These are phyloP conservation scores for Zygoascus ofunaensis DNA, from an alignment of 805 yeast genomes.

Conservation along the genomic window DNA sequence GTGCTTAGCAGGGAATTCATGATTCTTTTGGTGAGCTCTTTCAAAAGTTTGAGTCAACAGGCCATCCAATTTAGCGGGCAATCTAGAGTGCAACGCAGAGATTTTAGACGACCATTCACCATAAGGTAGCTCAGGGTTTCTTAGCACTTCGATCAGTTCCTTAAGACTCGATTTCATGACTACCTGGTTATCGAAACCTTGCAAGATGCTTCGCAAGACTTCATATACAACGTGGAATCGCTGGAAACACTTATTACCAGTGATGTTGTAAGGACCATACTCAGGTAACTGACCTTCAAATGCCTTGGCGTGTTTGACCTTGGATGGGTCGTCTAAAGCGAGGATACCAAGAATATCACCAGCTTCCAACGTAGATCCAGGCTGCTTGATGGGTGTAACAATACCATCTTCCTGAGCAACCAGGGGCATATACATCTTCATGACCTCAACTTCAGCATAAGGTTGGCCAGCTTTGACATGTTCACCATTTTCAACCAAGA, in stretches of 20 bases:
- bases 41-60: constrained; percentile 56
- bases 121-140: constrained; percentile 77
- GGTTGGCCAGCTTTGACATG: constrained; percentile 87
- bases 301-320: constrained; percentile 93
- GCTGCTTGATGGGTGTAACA: constrained; percentile 89
- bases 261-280: constrained; percentile 70
- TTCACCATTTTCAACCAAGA: constrained; percentile 90
- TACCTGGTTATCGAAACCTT: constrained; percentile 93
- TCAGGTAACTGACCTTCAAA: constrained; percentile 91
- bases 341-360: constrained; percentile 96
- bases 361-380: constrained; percentile 93
- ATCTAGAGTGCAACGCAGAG: constrained; percentile 86
- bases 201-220: constrained; percentile 67
- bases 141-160: constrained; percentile 60
- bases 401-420: constrained; percentile 89
- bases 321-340: constrained; percentile 91
- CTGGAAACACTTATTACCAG: constrained; percentile 79
- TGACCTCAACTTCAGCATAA: constrained; percentile 97
- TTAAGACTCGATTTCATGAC: constrained; percentile 79
- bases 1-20: constrained; percentile 88
- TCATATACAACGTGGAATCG: constrained; percentile 49
- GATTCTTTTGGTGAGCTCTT: constrained; percentile 48
- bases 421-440: constrained; percentile 99
- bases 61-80: constrained; percentile 69
- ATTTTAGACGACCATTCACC: constrained; percentile 82